Conservation (phyloP, 768 basidiomycete genomes). For the Flagelloscypha sp. region DNA sequence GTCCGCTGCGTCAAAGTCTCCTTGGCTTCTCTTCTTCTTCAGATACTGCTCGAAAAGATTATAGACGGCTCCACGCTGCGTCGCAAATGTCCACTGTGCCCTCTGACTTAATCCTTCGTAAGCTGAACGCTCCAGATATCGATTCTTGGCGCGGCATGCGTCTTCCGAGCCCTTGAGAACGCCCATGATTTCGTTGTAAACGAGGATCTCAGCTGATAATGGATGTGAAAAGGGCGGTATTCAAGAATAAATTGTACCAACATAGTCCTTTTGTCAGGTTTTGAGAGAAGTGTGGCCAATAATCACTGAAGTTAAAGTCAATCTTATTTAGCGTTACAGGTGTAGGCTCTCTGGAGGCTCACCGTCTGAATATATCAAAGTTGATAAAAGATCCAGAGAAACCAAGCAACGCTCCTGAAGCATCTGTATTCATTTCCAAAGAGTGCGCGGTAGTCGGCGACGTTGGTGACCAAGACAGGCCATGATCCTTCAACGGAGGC, state of each 20-base stretch:
- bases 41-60: slow-evolving; percentile 45
- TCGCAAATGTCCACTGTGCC: slow-evolving; percentile 46
- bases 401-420: slow-evolving; percentile 3
- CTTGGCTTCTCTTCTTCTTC: slow-evolving; percentile 30
- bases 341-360: too few species aligned
- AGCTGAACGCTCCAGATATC: slow-evolving; percentile 32
- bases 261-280: slow-evolving; percentile 44
- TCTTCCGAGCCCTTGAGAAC: slow-evolving; percentile 62
- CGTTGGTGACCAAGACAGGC: too few species aligned
- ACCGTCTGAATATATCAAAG: slow-evolving; percentile 45
- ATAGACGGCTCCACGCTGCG: slow-evolving; percentile 40
- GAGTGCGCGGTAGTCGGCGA: slow-evolving; percentile 1
- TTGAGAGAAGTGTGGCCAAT: slow-evolving; percentile 56
- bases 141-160: slow-evolving; percentile 24
- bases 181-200: too few species aligned
- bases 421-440: background rate
- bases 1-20: slow-evolving; percentile 52
- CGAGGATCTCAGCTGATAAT: too few species aligned
- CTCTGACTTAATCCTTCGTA: slow-evolving; percentile 46
- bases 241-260: too few species aligned
- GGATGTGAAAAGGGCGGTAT: too few species aligned
- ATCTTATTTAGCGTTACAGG: too few species aligned
- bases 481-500: too few species aligned
- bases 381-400: slow-evolving; percentile 25
- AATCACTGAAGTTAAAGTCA: slow-evolving; percentile 36